Evolutionary conservation across 2,329 filamentous ascomycete species (phyloP).

Genomic region (Calonectria pauciramosa): DNA sequence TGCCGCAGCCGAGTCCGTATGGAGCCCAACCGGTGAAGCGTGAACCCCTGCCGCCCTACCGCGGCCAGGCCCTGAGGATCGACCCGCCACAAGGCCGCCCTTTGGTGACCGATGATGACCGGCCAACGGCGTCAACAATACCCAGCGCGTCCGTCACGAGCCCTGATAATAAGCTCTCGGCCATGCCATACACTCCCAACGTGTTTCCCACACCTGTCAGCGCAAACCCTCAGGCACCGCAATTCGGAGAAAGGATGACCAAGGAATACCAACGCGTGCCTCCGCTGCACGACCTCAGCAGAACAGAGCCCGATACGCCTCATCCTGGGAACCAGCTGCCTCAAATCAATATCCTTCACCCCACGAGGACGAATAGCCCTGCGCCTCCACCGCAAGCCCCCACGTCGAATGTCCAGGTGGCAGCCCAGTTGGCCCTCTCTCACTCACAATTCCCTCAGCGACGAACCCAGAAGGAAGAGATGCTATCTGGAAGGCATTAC

Average conservation of each 20-base stretch:
- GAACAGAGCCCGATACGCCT: constrained; percentile 68
- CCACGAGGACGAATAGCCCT: constrained; percentile 64
- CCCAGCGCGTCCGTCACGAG: constrained; percentile 70
- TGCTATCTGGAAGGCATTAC: constrained; percentile 86
- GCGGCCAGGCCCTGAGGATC: constrained; percentile 73
- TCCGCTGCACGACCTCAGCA: constrained; percentile 70
- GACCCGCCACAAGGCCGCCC: constrained; percentile 73
- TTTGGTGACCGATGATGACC: constrained; percentile 69
- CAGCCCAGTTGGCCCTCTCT: constrained; percentile 71
- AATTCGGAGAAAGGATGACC: constrained; percentile 63
- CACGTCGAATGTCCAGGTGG: constrained; percentile 64
- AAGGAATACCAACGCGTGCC: constrained; percentile 74
- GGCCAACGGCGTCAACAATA: constrained; percentile 70
- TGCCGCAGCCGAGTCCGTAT: constrained; percentile 64
- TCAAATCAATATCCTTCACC: constrained; percentile 70
- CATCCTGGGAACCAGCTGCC: constrained; percentile 66
- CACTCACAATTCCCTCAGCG: constrained; percentile 64
- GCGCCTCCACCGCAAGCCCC: constrained; percentile 54
- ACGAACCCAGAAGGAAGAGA: constrained; percentile 87
- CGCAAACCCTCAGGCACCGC: constrained; percentile 61
- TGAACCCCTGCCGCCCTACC: constrained; percentile 71
- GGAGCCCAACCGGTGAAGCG: constrained; percentile 61
- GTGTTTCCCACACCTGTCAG: constrained; percentile 75
- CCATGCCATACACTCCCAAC: constrained; percentile 68
- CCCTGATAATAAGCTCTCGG: constrained; percentile 74